phyloP scores from a whole-genome alignment of 805 yeast species.

The Candida vaughaniae region DNA sequence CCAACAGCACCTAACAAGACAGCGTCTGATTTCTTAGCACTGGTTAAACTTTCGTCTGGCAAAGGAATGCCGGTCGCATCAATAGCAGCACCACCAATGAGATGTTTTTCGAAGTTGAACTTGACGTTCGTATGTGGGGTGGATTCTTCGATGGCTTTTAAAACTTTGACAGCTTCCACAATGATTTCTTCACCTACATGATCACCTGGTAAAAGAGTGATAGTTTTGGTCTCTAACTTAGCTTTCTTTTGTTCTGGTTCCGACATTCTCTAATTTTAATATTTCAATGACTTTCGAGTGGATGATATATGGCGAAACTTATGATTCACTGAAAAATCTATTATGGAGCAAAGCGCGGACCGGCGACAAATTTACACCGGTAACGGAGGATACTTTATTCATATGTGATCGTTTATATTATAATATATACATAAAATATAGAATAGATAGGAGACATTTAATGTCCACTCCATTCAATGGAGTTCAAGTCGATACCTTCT shows the following conservation, averaged over 20 bases:
- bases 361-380: slow-evolving; percentile 1
- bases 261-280: no score
- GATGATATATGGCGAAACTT: not conserved
- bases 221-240: slow-evolving; percentile 48
- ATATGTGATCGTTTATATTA: no score
- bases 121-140: slow-evolving; percentile 44
- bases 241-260: slow-evolving; percentile 19
- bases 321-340: slow-evolving; percentile 1
- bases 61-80: slow-evolving; percentile 94
- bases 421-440: not conserved
- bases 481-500: slow-evolving; percentile 91
- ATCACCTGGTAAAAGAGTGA: slow-evolving; percentile 93
- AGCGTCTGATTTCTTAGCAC: slow-evolving; percentile 87
- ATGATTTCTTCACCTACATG: slow-evolving; percentile 93
- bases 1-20: slow-evolving; percentile 98
- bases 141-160: slow-evolving; percentile 65
- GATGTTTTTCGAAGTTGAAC: slow-evolving; percentile 77
- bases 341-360: slow-evolving; percentile 4
- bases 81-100: slow-evolving; percentile 98
- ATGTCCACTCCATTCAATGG: slow-evolving; percentile 98
- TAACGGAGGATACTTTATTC: no score
- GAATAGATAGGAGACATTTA: slow-evolving; percentile 26
- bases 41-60: slow-evolving; percentile 78
- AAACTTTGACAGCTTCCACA: slow-evolving; percentile 88
- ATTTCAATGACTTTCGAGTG: no score